A percentile compares a stretch with the other conserved stretches of the same genome.
Evolutionary conservation across 1,284 basidiomycete genomes (phyloP).

Genomic region (Cystobasidium sp.): DNA sequence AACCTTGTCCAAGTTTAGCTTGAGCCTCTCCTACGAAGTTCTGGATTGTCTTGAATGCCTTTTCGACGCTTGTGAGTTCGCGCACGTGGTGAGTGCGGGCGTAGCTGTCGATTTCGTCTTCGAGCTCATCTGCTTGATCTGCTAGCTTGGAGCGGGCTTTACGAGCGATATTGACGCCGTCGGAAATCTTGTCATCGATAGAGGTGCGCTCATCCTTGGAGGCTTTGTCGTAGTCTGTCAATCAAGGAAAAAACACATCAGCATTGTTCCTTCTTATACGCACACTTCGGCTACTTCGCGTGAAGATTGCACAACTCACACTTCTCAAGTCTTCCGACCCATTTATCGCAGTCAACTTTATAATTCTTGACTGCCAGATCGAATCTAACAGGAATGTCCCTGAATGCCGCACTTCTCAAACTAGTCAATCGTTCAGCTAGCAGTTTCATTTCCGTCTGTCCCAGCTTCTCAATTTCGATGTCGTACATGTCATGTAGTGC

Average conservation of each 20-base stretch:
- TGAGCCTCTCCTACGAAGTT: constrained; percentile 49
- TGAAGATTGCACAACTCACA: constrained; percentile 1
- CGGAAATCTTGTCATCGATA: constrained; percentile 26
- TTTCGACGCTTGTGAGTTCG: constrained; percentile 46
- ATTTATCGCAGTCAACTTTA: constrained; percentile 45
- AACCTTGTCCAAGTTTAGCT: constrained; percentile 50
- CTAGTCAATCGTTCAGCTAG: constrained; percentile 47
- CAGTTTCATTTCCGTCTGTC: constrained; percentile 47
- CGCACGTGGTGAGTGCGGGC: constrained; percentile 17
- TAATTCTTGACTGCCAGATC: constrained; percentile 43
- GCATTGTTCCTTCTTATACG: background rate
- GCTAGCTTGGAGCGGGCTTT: constrained; percentile 48
- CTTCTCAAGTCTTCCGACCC: constrained; percentile 25
- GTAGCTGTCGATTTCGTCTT: constrained; percentile 49
- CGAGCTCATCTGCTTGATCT: constrained; percentile 44
- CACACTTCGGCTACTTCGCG: background rate
- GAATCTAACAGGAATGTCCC: constrained; percentile 50
- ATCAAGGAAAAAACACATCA: background rate
- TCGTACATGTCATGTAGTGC: constrained; percentile 50
- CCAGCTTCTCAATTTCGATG: constrained; percentile 49
- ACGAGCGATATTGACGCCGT: constrained; percentile 37
- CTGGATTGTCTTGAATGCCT: constrained; percentile 46
- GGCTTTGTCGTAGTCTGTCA: constrained; percentile 36
- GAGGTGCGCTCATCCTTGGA: constrained; percentile 15
- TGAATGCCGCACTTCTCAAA: constrained; percentile 45